Base-by-base conservation (phyloP, 495 filamentous ascomycete genomes). In the Lentithecium fluviatile region DNA sequence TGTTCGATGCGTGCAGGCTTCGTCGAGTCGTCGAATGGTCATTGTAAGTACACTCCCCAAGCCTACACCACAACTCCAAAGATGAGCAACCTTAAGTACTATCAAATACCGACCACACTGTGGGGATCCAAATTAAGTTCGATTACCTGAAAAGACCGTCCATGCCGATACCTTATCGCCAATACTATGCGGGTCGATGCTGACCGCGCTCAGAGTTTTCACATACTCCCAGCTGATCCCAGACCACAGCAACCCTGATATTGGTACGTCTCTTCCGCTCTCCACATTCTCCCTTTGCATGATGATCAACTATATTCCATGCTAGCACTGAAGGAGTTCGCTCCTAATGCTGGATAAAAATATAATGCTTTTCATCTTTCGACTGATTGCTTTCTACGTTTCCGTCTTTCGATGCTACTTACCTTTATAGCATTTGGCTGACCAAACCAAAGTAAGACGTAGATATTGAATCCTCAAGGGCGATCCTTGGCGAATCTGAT, bases 361-460 rank as follows among this genome's bases (percentile, higher is more conserved):
- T 49, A 52, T 65, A 45, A 60, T 24, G 26, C 62, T 65, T 65
- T 65, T 65, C 62, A 65, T 65, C 62, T 65, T 65, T 65, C 62
- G 46, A 56, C 62, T 65, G 62, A 65, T 60, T 50, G 13, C 53
- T 43, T n/a, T 43, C 15, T 20, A n/a, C 40, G 19, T 43, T 3
- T 13, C 40, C 15, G 19, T 43, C 19, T 15, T 43, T 20, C 3
- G 6, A 4, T 15, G 15, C 15, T 38, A 15, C 13, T 43, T 43
- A 15, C 40, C 13, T 15, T 43, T 20, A 3, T n/a, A 13, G 5
- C 4, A 43, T 15, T 6, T 6, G 6, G 40, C 40, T 43, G 19
- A 43, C 29, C 29, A 32, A 32, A 4, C 4, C 29, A 32, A 32
- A 32, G 29, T 32, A 32, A 10, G 10, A 32, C 10, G 10, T 32